Evolutionary conservation across 345 rosid genomes (phyloP), one percentile per base, ranked within the genome.

Genomic region (Linum trigynum): DNA sequence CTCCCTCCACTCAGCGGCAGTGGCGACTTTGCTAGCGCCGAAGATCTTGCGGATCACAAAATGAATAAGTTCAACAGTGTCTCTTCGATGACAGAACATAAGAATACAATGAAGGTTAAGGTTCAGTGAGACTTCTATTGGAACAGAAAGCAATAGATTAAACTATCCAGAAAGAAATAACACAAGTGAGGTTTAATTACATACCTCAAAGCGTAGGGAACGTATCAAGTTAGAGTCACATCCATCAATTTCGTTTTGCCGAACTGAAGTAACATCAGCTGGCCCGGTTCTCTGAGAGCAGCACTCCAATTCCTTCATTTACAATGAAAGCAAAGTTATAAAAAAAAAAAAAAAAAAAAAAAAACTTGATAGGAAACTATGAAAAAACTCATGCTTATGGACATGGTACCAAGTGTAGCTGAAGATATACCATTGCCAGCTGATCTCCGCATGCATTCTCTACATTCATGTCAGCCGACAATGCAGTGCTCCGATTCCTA

Each of bases 181-280:
- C 39, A 23, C 37, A 57, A 32, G 14, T 37, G 65, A 36, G 42
- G 67, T 55, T 53, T 8, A 39, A 57, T 57, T 23, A 53, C 64
- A 67, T 86, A 91, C 98, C 96, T 91, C 96, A 80, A 88, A 86
- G 69, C 89, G 85, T 65, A 89, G 78, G 69, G 75, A 82, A 75
- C 78, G 67, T 15, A 75, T 69, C 39, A 75, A 68, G 59, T 69
- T 71, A 32, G 80, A 77, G 73, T 16, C 69, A 67, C 69, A 60
- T 61, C 62, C 72, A 59, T 64, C 71, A 67, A 66, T 77, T 67
- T 79, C 78, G 68, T 67, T 63, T 66, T 76, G 77, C 76, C 68
- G 67, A 75, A 62, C 57, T 61, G 62, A 56, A 69, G 38, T 72
- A 72, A 57, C 64, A 69, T 40, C 72, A 74, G 73, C 66, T 41